Evolutionary conservation across 306 rosid genomes (phyloP), one percentile per base, ranked within the genome.

Genomic region (Inga laurina): DNA sequence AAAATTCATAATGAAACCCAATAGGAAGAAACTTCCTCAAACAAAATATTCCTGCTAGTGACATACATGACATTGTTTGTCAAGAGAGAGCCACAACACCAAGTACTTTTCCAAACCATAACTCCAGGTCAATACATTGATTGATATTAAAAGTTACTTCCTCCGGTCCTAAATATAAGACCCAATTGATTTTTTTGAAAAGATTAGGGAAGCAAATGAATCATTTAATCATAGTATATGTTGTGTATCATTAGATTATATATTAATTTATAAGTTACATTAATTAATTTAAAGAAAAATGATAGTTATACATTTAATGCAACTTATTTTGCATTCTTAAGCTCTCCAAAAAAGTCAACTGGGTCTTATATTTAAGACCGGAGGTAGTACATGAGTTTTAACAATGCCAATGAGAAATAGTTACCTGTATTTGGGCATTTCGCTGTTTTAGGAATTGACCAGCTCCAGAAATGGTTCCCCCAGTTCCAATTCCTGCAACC

Each of bases 401-500:
- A 59, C 52, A 72, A 79, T 72, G 54, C 67, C 69, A 66, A 52
- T 49, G 69, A 73, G 77, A 83, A 62, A 64, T 61, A 19, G 46
- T 77, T 85, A 96, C 98, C 97, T 93, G 90, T 86, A 96, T 88
- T 74, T 91, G 91, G 8, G 99, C 85, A 84, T 96, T 96, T 85
- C 92, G 59, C 82, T 94, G 87, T 85, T 94, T 96, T 75, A 96
- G 90, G 88, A 91, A 96, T 83, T 75, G 90, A 62, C 99, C 99
- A 61, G 72, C 90, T 67, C 98, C 99, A 82, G 99, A 65, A 87
- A 96, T 91, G 79, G 99, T 96, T 80, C 99, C 99, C 74, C 99
- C 99, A 79, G 99, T 96, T 87, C 99, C 99, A 80, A 96, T 96
- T 87, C 99, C 99, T 18, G 92, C 98, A 80, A 96, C 86, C 65